A percentile compares a stretch with the other conserved stretches of the same genome.
These are phyloP conservation scores for Calycina marina DNA, from an alignment of 2,329 filamentous ascomycete genomes.

Conservation along the genomic window DNA sequence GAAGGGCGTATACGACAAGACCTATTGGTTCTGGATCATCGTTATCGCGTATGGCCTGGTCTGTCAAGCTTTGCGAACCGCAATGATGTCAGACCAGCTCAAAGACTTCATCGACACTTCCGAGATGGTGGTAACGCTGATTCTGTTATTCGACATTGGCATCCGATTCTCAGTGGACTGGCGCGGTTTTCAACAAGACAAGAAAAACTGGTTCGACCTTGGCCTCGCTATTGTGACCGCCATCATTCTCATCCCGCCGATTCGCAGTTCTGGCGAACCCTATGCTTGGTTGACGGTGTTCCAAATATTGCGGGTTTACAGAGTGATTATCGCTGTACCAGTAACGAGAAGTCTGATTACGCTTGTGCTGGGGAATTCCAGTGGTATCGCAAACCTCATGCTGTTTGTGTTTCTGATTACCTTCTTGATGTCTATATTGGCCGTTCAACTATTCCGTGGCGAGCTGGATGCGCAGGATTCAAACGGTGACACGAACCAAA, in stretches of 20 bases:
- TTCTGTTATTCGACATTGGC: slow-evolving; percentile 70
- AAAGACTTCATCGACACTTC: slow-evolving; percentile 52
- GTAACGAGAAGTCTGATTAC: slow-evolving; percentile 77
- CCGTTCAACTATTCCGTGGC: slow-evolving; percentile 81
- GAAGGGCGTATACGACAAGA: slow-evolving; percentile 62
- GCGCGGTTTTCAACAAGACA: slow-evolving; percentile 61
- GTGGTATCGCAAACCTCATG: slow-evolving; percentile 87
- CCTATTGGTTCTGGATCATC: slow-evolving; percentile 61
- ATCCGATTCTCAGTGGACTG: slow-evolving; percentile 67
- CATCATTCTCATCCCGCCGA: slow-evolving; percentile 71
- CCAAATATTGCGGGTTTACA: slow-evolving; percentile 83
- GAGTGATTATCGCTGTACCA: slow-evolving; percentile 77
- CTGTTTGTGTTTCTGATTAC: slow-evolving; percentile 94
- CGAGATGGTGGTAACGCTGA: slow-evolving; percentile 61
- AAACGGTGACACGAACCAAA: slow-evolving; percentile 45
- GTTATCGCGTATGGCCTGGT: slow-evolving; percentile 72
- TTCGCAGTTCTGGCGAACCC: slow-evolving; percentile 52
- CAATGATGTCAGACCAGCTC: slow-evolving; percentile 52
- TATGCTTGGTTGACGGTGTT: slow-evolving; percentile 90
- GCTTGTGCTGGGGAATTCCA: slow-evolving; percentile 78
- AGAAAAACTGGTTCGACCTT: slow-evolving; percentile 69
- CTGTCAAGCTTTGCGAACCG: slow-evolving; percentile 62
- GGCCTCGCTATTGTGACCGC: slow-evolving; percentile 66
- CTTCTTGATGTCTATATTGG: slow-evolving; percentile 86
- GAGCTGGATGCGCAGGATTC: slow-evolving; percentile 55